These are phyloP conservation scores for Xerocomus brunneocitrinus DNA, from an alignment of 768 basidiomycete species.

Conservation along the genomic window DNA sequence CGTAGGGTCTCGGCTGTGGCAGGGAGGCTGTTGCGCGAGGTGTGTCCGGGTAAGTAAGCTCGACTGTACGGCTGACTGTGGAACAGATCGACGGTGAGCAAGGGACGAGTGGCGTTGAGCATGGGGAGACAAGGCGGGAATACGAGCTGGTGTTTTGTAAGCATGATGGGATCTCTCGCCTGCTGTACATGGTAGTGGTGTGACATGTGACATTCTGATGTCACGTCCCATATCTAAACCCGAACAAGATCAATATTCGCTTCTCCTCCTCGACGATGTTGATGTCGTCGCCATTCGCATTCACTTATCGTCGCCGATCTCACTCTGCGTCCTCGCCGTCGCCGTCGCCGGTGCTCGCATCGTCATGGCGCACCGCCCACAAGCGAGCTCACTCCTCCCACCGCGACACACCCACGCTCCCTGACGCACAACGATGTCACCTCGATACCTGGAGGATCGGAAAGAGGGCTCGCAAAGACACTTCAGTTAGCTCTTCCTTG, in stretches of 20 bases:
- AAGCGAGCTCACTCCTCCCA: conserved; percentile 49
- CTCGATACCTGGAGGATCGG: conserved; percentile 50
- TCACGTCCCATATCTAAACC: conserved; percentile 7
- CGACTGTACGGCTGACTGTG: not conserved
- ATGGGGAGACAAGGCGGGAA: not conserved
- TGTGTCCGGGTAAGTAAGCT: conserved; percentile 1
- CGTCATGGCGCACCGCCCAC: conserved; percentile 39
- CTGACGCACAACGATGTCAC: conserved; percentile 46
- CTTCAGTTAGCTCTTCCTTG: conserved; percentile 36
- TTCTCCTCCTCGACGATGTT: not conserved
- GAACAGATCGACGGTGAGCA: conserved; percentile 1
- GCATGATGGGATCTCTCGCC: conserved; percentile 7
- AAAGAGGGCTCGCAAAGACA: conserved; percentile 49
- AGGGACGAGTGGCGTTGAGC: not conserved
- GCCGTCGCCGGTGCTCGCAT: conserved; percentile 32
- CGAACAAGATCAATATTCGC: conserved; percentile 14
- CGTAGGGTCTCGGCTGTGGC: conserved; percentile 28
- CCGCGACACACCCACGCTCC: conserved; percentile 31
- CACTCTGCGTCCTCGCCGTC: conserved; percentile 43
- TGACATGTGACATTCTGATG: conserved; percentile 20
- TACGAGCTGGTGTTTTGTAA: conserved; percentile 23
- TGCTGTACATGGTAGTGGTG: conserved; percentile 18
- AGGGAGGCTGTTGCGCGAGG: conserved; percentile 27
- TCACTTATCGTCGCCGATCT: conserved; percentile 47
- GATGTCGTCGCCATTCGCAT: conserved; percentile 27